phyloP scores from a whole-genome alignment of 345 rosid species.

The Balakata baccata region DNA sequence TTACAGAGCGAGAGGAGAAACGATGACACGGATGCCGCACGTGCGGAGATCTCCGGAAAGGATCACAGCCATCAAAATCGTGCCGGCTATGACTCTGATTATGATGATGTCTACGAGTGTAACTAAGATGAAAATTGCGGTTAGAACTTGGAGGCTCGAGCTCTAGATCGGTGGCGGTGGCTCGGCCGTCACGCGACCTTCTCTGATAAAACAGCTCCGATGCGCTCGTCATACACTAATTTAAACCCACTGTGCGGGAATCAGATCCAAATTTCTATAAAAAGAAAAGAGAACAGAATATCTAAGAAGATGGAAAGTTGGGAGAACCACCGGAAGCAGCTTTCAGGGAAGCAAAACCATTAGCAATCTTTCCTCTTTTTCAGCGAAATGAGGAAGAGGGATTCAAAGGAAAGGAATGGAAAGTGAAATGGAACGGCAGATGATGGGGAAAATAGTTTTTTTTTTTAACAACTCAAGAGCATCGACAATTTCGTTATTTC shows the following conservation, averaged over 20 bases:
- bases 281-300: neutral
- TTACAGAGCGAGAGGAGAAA: slow-evolving; percentile 39
- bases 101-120: slow-evolving; percentile 47
- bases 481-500: too few relatives aligned
- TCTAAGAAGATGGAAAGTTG: neutral
- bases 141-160: slow-evolving; percentile 36
- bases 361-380: neutral
- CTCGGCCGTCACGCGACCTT: slow-evolving; percentile 68
- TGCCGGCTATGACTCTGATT: slow-evolving; percentile 36
- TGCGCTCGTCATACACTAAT: slow-evolving; percentile 81
- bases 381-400: neutral
- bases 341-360: neutral
- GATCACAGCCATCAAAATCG: slow-evolving; percentile 57
- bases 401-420: neutral
- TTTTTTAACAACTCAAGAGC: too few relatives aligned
- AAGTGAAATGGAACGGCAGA: neutral
- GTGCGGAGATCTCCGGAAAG: slow-evolving; percentile 53
- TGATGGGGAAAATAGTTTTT: neutral
- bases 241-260: neutral
- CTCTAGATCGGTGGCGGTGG: slow-evolving; percentile 33
- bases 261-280: neutral
- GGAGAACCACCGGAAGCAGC: neutral
- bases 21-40: slow-evolving; percentile 43
- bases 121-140: slow-evolving; percentile 35
- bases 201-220: slow-evolving; percentile 79